These are phyloP conservation scores for Scenedesmus sp. DNA, from an alignment of 163 green algal species.

Conservation along the genomic window DNA sequence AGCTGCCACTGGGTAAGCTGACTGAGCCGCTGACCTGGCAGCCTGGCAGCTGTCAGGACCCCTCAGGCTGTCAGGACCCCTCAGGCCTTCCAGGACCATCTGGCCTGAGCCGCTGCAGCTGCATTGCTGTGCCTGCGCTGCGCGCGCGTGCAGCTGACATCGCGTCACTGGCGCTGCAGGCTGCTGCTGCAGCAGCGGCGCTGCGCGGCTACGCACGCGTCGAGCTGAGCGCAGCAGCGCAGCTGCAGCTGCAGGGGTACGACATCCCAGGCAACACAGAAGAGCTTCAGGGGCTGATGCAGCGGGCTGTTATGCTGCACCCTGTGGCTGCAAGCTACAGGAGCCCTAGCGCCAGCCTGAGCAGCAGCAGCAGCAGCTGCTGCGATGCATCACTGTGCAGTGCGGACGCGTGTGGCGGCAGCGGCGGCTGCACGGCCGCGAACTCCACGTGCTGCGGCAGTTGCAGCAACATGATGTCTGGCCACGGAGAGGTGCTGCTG, in stretches of 20 bases:
- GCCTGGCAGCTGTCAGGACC: neutral
- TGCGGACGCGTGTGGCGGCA: neutral
- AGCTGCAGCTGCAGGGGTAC: neutral
- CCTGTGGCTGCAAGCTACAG: neutral
- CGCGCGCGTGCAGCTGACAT: slow-evolving; percentile 12
- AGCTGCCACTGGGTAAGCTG: neutral
- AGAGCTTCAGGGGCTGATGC: slow-evolving; percentile 19
- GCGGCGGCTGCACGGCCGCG: neutral
- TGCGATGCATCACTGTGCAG: neutral
- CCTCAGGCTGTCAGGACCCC: neutral
- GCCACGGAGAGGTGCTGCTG: too few species aligned
- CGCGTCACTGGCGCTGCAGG: neutral
- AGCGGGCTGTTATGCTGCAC: slow-evolving; percentile 35
- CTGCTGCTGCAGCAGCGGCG: neutral
- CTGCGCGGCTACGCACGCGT: slow-evolving; percentile 16
- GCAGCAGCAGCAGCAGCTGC: slow-evolving; percentile 27
- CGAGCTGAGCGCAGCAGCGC: neutral
- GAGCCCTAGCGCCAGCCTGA: neutral
- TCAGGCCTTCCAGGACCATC: neutral
- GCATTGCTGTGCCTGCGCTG: slow-evolving; percentile 2
- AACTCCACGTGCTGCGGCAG: too few species aligned
- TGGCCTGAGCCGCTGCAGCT: neutral
- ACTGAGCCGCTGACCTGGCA: neutral
- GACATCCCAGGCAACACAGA: slow-evolving; percentile 10
- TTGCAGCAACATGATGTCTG: too few species aligned